Evolutionary conservation across 306 rosid genomes (phyloP).

Genomic region (Glycine tomentella): DNA sequence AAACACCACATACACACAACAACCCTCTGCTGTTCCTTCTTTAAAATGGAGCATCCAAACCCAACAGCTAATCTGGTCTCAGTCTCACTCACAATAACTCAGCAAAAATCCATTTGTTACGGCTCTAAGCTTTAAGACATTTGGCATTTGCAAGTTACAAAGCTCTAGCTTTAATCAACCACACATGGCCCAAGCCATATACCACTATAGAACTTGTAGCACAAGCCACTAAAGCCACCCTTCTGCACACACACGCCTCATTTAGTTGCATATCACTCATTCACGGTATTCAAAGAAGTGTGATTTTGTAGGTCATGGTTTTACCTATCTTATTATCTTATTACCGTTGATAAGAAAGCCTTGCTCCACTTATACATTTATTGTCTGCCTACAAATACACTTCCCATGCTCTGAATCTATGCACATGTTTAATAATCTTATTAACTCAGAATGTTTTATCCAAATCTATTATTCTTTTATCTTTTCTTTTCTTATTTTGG

Average conservation of each 20-base stretch:
- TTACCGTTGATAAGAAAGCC: no score
- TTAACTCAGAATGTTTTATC: not conserved
- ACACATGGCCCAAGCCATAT: not conserved
- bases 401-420: not conserved
- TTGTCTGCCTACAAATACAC: not conserved
- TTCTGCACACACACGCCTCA: not conserved
- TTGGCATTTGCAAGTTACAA: constrained; percentile 16
- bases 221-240: not conserved
- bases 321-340: not conserved
- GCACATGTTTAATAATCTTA: not conserved
- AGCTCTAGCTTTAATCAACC: not conserved
- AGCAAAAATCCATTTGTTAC: constrained; percentile 1
- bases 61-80: not conserved
- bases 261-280: not conserved
- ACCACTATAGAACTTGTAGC: not conserved
- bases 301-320: not conserved
- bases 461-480: not conserved
- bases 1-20: constrained; percentile 32
- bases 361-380: no score
- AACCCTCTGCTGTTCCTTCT: not conserved
- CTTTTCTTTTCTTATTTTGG: not conserved
- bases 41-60: not conserved
- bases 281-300: not conserved
- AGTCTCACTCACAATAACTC: not conserved
- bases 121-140: constrained; percentile 7